Percentiles rank a stretch among this genome's conserved stretches.
Conservation (phyloP, 345 rosid genomes). For the Hibiscus mutabilis region DNA sequence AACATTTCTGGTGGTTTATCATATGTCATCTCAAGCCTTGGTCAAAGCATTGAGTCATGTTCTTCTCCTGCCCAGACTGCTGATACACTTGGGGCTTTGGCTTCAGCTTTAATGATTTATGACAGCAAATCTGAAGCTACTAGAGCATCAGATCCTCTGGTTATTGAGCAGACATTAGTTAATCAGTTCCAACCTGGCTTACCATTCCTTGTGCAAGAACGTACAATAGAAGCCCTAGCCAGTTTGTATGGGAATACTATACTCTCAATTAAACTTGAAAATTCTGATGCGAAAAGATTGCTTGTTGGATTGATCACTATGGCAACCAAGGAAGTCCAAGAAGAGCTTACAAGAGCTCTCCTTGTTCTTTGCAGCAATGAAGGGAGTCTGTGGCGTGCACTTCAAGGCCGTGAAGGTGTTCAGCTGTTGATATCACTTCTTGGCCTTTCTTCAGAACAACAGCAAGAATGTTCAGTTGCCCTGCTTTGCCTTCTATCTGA, state of each 20-base stretch:
- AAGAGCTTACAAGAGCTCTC: constrained; percentile 88
- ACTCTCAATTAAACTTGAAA: constrained; percentile 65
- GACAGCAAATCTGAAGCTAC: constrained; percentile 80
- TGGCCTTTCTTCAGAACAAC: constrained; percentile 98
- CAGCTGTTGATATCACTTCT: constrained; percentile 95
- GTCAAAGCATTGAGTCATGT: constrained; percentile 98
- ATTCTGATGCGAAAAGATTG: constrained; percentile 88
- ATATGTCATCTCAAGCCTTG: constrained; percentile 94
- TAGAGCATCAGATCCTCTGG: constrained; percentile 72
- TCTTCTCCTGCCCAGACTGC: constrained; percentile 92
- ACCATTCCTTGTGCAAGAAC: constrained; percentile 94
- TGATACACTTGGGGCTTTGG: constrained; percentile 95
- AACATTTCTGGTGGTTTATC: constrained; percentile 98
- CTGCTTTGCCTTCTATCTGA: constrained; percentile 87
- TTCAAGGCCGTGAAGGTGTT: constrained; percentile 98
- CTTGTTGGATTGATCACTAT: constrained; percentile 98
- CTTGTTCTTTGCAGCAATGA: constrained; percentile 75
- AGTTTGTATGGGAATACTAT: constrained; percentile 89
- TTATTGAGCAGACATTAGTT: constrained; percentile 74
- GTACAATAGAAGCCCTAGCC: constrained; percentile 96
- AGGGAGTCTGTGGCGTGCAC: constrained; percentile 89
- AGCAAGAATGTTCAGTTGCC: constrained; percentile 99
- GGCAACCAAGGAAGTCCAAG: constrained; percentile 93
- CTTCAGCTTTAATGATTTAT: constrained; percentile 99
- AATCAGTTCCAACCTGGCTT: constrained; percentile 84